Conservation (phyloP, 2,329 filamentous ascomycete genomes). For the Diaporthe helianthi region DNA sequence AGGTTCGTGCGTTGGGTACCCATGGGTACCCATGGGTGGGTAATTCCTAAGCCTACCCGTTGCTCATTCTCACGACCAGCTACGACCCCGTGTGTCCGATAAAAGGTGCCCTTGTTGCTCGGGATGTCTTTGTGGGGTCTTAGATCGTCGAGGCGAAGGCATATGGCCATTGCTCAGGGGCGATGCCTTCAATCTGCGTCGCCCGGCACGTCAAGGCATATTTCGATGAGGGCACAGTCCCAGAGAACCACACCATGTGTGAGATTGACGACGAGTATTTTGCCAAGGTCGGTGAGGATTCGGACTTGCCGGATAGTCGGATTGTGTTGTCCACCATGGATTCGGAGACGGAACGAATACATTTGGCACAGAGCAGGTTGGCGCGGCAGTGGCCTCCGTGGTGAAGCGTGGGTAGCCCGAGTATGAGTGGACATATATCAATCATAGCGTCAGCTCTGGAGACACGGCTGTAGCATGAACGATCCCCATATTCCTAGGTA, state of each 20-base stretch:
- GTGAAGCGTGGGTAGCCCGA: neutral
- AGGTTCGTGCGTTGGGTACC: too few relatives aligned
- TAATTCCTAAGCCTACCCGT: slow-evolving; percentile 57
- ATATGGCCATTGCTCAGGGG: slow-evolving; percentile 52
- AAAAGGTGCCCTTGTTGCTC: slow-evolving; percentile 45
- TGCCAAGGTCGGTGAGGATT: slow-evolving; percentile 37
- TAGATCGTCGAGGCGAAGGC: slow-evolving; percentile 48
- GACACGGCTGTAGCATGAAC: too few relatives aligned
- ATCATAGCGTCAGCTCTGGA: neutral
- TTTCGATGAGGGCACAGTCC: slow-evolving; percentile 47
- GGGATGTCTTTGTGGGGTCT: slow-evolving; percentile 46
- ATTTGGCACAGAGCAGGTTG: neutral
- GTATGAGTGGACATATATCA: neutral
- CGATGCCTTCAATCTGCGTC: slow-evolving; percentile 47
- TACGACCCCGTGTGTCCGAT: slow-evolving; percentile 63
- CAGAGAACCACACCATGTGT: slow-evolving; percentile 44
- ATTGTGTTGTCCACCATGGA: neutral
- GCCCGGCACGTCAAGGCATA: slow-evolving; percentile 46
- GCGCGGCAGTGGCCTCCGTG: neutral
- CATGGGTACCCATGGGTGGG: too few relatives aligned
- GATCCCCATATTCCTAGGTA: too few relatives aligned
- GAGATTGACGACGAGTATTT: slow-evolving; percentile 49
- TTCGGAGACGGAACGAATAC: neutral
- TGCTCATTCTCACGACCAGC: slow-evolving; percentile 61
- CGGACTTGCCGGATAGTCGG: too few relatives aligned